A percentile compares a stretch with the other conserved stretches of the same genome.
These are phyloP conservation scores for Aspergillus leporis DNA, from an alignment of 495 filamentous ascomycete species.

Conservation along the genomic window DNA sequence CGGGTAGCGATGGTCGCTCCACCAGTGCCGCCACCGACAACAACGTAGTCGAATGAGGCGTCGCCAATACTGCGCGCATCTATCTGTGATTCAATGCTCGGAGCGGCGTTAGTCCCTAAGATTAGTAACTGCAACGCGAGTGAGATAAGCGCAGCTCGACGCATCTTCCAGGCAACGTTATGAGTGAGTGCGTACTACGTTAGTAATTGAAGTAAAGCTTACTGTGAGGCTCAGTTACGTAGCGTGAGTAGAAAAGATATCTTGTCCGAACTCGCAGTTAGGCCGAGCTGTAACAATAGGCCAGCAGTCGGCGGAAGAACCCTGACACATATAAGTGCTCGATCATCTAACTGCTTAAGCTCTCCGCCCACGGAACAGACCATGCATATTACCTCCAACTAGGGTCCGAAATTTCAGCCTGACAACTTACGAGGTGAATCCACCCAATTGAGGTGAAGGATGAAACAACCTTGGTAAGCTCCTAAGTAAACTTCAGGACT, in stretches of 20 bases:
- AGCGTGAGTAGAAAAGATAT: too few species aligned
- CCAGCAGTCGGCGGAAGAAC: too few species aligned
- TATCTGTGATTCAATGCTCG: neutral
- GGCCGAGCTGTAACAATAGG: too few species aligned
- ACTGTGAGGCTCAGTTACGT: neutral
- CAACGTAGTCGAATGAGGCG: slow-evolving; percentile 46
- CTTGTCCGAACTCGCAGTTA: too few species aligned
- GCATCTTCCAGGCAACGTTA: neutral
- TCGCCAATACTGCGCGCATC: neutral
- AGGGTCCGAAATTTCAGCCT: too few species aligned
- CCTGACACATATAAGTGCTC: neutral
- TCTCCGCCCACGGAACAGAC: too few species aligned
- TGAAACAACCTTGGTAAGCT: too few species aligned
- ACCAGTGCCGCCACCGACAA: slow-evolving; percentile 56
- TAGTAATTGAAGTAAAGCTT: neutral
- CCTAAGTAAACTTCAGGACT: too few species aligned
- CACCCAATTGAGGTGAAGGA: too few species aligned
- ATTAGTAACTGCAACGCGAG: neutral
- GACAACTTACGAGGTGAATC: too few species aligned
- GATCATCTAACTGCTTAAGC: too few species aligned
- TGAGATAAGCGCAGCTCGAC: neutral
- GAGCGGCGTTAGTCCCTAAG: neutral
- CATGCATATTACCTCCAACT: too few species aligned
- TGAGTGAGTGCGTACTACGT: neutral
- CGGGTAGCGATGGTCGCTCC: slow-evolving; percentile 50